A percentile compares a stretch with the other conserved stretches of the same genome.
Conservation (phyloP, 495 filamentous ascomycete genomes). For the Talaromyces nanjingensis region DNA sequence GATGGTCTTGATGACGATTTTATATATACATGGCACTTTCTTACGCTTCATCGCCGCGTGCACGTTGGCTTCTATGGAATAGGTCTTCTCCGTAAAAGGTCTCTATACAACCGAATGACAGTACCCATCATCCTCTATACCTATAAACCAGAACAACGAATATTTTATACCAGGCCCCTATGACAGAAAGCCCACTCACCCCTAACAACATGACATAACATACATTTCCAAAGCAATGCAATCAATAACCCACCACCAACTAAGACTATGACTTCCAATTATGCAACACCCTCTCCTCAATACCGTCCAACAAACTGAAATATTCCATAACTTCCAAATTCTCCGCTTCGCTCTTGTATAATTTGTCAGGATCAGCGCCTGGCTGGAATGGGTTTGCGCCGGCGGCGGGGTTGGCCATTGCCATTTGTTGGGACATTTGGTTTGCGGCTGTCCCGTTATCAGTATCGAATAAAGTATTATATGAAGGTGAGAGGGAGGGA, state of each 20-base stretch:
- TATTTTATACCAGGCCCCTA: too few species aligned
- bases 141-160: too few species aligned
- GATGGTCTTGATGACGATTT: too few species aligned
- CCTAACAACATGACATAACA: background rate
- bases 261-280: slow-evolving; percentile 16
- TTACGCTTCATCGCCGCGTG: too few species aligned
- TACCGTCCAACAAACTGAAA: slow-evolving; percentile 77
- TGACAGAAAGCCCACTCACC: background rate
- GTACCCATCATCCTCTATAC: too few species aligned
- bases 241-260: background rate
- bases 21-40: too few species aligned
- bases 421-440: slow-evolving; percentile 94
- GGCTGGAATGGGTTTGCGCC: slow-evolving; percentile 77
- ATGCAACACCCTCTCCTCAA: slow-evolving; percentile 73
- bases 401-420: slow-evolving; percentile 63
- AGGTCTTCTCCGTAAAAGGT: too few species aligned
- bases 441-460: slow-evolving; percentile 58
- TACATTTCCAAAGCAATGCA: background rate
- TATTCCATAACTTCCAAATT: slow-evolving; percentile 93
- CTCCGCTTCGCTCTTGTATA: slow-evolving; percentile 85
- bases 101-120: too few species aligned
- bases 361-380: slow-evolving; percentile 90
- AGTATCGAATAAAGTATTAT: background rate
- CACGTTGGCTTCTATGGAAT: too few species aligned
- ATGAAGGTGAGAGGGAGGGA: background rate